A percentile compares a stretch with the other conserved stretches of the same genome.
phyloP scores from a whole-genome alignment of 2,329 filamentous ascomycete genomes.

The Niveomyces coronatus region DNA sequence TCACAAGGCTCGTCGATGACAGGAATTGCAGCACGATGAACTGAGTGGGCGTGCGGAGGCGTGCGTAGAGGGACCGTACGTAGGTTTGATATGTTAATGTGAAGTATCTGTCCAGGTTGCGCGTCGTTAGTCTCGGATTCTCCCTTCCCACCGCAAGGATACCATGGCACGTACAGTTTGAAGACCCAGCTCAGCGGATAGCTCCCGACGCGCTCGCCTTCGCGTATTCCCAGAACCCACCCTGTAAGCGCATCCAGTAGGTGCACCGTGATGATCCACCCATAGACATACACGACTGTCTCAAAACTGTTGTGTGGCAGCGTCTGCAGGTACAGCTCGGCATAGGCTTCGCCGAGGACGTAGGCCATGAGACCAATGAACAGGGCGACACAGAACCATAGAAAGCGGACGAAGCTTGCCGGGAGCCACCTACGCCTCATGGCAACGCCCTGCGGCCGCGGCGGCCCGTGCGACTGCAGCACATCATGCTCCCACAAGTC shows the following conservation, averaged over 20 bases:
- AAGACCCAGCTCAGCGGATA: constrained; percentile 64
- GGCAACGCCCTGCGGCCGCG: constrained; percentile 23
- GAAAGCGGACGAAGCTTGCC: constrained; percentile 56
- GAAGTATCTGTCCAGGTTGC: constrained; percentile 40
- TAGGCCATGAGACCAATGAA: constrained; percentile 54
- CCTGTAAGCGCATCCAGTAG: constrained; percentile 54
- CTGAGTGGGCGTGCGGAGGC: constrained; percentile 53
- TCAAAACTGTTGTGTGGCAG: constrained; percentile 56
- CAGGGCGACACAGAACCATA: constrained; percentile 59
- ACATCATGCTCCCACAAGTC: constrained; percentile 29
- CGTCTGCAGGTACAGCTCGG: constrained; percentile 57
- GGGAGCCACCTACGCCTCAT: constrained; percentile 48
- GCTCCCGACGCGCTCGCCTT: constrained; percentile 56
- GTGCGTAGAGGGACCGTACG: constrained; percentile 57
- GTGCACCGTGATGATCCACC: constrained; percentile 58
- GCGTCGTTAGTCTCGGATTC: neutral
- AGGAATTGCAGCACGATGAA: constrained; percentile 56
- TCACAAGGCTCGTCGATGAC: constrained; percentile 52
- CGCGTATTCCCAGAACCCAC: constrained; percentile 55
- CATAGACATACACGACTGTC: constrained; percentile 60
- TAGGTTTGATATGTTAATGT: constrained; percentile 63
- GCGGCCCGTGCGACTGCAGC: constrained; percentile 17
- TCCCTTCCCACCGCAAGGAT: too few species aligned
- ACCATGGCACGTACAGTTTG: constrained; percentile 43
- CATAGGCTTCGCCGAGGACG: constrained; percentile 58